These are phyloP conservation scores for Gentiana macrophylla DNA, from an alignment of 257 asterid genomes.

Conservation along the genomic window DNA sequence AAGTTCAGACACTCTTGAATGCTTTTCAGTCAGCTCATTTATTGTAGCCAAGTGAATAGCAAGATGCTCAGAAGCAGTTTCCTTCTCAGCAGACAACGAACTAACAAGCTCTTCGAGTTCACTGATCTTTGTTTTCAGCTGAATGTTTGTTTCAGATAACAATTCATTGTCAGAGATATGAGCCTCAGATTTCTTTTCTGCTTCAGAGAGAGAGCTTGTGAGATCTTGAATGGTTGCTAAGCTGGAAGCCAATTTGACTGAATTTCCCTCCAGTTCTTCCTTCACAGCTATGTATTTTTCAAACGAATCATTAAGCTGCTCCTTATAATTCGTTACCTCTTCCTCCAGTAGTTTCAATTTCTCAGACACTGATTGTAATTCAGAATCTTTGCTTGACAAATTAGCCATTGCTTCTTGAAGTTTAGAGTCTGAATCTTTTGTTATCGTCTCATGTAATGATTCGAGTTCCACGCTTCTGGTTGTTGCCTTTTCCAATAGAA, in stretches of 20 bases:
- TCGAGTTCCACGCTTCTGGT: constrained; percentile 50
- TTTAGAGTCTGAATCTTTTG: constrained; percentile 50
- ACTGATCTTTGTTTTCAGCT: constrained; percentile 35
- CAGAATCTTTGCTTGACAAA: constrained; percentile 53
- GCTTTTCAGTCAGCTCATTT: constrained; percentile 52
- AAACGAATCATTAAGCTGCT: constrained; percentile 54
- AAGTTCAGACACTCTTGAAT: constrained; percentile 50
- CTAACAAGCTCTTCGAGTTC: constrained; percentile 50
- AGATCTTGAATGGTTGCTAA: constrained; percentile 46
- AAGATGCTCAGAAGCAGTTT: constrained; percentile 37
- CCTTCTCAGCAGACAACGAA: constrained; percentile 38
- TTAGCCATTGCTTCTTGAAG: constrained; percentile 55
- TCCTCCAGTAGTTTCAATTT: constrained; percentile 50
- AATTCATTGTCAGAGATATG: constrained; percentile 46
- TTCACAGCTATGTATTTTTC: constrained; percentile 32
- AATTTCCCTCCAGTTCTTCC: constrained; percentile 50
- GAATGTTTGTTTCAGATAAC: constrained; percentile 42
- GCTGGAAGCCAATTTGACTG: constrained; percentile 43
- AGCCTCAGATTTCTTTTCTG: constrained; percentile 44
- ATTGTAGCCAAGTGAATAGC: constrained; percentile 52
- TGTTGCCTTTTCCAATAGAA: constrained; percentile 44
- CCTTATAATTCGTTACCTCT: constrained; percentile 46
- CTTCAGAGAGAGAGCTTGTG: constrained; percentile 40
- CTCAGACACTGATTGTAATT: constrained; percentile 49
- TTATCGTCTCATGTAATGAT: constrained; percentile 41